Evolutionary conservation across 2,329 filamentous ascomycete species (phyloP), one percentile per base, ranked within the genome.

Genomic region (Didymella lethalis): DNA sequence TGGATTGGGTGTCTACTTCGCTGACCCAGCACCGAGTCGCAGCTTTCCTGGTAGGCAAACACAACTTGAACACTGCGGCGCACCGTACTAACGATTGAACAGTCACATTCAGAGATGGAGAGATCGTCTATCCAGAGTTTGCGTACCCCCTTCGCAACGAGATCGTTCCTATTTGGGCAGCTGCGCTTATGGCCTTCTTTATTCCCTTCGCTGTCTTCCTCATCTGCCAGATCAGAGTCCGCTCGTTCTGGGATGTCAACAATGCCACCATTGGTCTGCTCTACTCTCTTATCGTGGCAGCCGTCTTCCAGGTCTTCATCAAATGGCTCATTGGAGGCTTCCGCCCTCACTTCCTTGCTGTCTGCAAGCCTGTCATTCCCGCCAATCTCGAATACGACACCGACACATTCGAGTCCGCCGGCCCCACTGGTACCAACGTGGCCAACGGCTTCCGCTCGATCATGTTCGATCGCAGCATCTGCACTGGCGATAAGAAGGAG

Each of bases 241-340:
- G 79, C 53, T 77, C 73, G 58, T 81, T 81, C 71, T 80, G 77
- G 78, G 78, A 80, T 58, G 79, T 86, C 69, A 91, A 91, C 80
- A 92, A 92, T 71, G 89, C 85, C 44, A 75, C 88, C 48, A 82
- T 91, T 47, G 90, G 89, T 14, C 83, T 92, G 0, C 77, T 91
- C 0, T 92, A 92, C 80, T 82, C 85, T 0, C 82, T 91, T 62
- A 90, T 91, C 76, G 81, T 83, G 6, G 88, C 88, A 3, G 87
- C 88, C n/a, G 85, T 92, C 48, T 91, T 92, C 79, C 90, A 92
- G 70, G 89, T 92, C 64, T 88, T 91, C 70, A 68, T 92, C 73
- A 92, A 92, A 77, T 89, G 85, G 84, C 83, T 92, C 41, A 90
- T 92, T 62, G 90, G 90, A 14, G 89, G 89, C 14, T 62, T 76